phyloP scores from a whole-genome alignment of 495 filamentous ascomycete species.

The Penicilliopsis zonata region DNA sequence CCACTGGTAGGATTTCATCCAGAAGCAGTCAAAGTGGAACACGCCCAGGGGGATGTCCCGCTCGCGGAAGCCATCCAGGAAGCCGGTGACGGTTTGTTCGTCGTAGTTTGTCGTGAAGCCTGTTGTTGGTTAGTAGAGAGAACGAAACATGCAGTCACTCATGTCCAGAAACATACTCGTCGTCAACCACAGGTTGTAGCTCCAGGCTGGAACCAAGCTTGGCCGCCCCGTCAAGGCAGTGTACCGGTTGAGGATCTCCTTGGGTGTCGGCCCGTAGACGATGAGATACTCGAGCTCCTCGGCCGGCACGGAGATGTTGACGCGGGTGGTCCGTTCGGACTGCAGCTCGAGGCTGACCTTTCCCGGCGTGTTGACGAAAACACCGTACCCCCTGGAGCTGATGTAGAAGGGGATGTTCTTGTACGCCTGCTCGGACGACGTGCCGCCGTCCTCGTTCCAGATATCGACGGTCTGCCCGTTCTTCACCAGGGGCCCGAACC shows the following conservation, averaged over 20 bases:
- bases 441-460: constrained; percentile 65
- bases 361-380: constrained; percentile 54
- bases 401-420: constrained; percentile 66
- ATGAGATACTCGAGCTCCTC: constrained; percentile 51
- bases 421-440: constrained; percentile 58
- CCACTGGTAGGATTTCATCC: constrained; percentile 57
- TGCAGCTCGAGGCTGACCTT: constrained; percentile 54
- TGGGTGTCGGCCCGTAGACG: constrained; percentile 54
- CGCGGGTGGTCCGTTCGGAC: constrained; percentile 51
- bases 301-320: constrained; percentile 50
- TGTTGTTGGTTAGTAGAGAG: too few relatives aligned
- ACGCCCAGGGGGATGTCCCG: constrained; percentile 54
- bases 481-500: constrained; percentile 60
- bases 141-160: not conserved
- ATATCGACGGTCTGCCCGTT: constrained; percentile 55
- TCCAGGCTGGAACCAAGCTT: constrained; percentile 52
- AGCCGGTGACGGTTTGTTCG: constrained; percentile 51
- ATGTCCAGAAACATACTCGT: constrained; percentile 28
- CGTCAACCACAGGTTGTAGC: constrained; percentile 58
- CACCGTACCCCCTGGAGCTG: constrained; percentile 54
- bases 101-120: constrained; percentile 60
- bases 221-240: constrained; percentile 49
- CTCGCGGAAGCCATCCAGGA: constrained; percentile 55
- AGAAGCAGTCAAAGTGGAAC: constrained; percentile 64
- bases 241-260: constrained; percentile 54